Evolutionary conservation across 106 monocot genomes (phyloP).

Genomic region (Dendrobium catenatum): DNA sequence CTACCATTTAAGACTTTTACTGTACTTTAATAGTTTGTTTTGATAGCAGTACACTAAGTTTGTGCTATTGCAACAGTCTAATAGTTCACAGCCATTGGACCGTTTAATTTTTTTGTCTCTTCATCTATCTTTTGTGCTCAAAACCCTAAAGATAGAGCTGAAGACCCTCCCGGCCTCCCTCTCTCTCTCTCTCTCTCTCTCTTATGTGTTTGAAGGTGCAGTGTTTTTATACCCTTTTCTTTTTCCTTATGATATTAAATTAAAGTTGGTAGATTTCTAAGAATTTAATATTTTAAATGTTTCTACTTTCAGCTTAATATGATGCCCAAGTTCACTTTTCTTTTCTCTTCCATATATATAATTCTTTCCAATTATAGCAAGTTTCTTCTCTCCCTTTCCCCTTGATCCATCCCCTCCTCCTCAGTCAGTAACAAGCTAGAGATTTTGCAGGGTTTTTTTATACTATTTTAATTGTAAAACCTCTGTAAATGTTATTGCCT

Average conservation of each 20-base stretch:
- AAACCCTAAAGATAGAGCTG: slow-evolving; percentile 8
- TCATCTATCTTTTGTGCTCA: slow-evolving; percentile 17
- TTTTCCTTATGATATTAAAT: slow-evolving; percentile 26
- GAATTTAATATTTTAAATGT: not conserved
- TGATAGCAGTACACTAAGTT: slow-evolving; percentile 9
- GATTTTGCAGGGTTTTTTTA: not conserved
- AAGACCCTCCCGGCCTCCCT: not conserved
- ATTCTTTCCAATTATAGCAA: not conserved
- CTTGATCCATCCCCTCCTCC: slow-evolving; percentile 6
- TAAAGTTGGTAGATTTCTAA: slow-evolving; percentile 19
- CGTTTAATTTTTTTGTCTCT: not conserved
- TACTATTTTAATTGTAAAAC: not conserved
- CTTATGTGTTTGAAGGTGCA: not conserved
- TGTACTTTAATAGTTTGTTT: not conserved
- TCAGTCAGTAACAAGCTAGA: not conserved
- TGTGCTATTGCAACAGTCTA: not conserved
- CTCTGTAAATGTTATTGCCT: not conserved
- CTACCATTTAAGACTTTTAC: too few relatives aligned
- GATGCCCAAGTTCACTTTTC: not conserved
- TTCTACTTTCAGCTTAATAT: not conserved
- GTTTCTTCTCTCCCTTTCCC: not conserved
- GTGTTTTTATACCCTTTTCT: slow-evolving; percentile 10
- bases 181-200: slow-evolving; percentile 14
- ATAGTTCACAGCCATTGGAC: slow-evolving; percentile 18
- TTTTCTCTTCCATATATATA: not conserved